A percentile compares a stretch with the other conserved stretches of the same genome.
Evolutionary conservation across 345 rosid genomes (phyloP).

Genomic region (Trapa bicornis): DNA sequence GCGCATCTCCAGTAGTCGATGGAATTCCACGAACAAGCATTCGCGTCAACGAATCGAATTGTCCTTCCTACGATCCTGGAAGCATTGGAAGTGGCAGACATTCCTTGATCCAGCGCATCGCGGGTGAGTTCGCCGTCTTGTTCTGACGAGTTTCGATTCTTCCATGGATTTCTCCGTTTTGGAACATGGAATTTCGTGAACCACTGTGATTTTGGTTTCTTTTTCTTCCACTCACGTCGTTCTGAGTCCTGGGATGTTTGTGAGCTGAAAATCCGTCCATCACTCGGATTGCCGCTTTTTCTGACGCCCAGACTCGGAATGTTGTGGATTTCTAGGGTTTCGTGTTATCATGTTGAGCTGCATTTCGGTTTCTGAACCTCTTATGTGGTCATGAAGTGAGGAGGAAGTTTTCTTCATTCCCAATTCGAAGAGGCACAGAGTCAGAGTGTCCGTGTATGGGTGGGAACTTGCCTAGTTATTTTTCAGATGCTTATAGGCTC

Average conservation of each 20-base stretch:
- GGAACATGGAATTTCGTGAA: neutral
- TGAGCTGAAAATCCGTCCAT: conserved; percentile 10
- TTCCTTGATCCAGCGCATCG: neutral
- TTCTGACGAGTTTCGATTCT: conserved; percentile 3
- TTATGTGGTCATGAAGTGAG: neutral
- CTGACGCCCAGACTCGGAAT: conserved; percentile 5
- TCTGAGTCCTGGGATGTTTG: conserved; percentile 11
- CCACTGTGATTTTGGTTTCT: neutral
- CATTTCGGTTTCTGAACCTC: conserved; percentile 9
- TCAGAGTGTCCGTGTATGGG: conserved; percentile 18
- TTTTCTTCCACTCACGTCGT: neutral
- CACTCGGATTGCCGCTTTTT: neutral
- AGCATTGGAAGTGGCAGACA: neutral
- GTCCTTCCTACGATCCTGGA: conserved; percentile 1
- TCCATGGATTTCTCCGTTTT: neutral
- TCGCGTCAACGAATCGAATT: neutral
- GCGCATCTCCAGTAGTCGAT: neutral
- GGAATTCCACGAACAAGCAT: neutral
- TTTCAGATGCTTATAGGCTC: conserved; percentile 42
- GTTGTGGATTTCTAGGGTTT: conserved; percentile 13
- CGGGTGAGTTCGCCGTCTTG: conserved; percentile 5
- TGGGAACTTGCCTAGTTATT: conserved; percentile 17
- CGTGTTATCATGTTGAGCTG: conserved; percentile 1
- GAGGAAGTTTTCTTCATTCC: conserved; percentile 1
- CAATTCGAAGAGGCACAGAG: neutral